Percentiles rank a stretch among this genome's conserved stretches.
Conservation (phyloP, 78 protist genomes). For the Planoprotostelium fungivorum region DNA sequence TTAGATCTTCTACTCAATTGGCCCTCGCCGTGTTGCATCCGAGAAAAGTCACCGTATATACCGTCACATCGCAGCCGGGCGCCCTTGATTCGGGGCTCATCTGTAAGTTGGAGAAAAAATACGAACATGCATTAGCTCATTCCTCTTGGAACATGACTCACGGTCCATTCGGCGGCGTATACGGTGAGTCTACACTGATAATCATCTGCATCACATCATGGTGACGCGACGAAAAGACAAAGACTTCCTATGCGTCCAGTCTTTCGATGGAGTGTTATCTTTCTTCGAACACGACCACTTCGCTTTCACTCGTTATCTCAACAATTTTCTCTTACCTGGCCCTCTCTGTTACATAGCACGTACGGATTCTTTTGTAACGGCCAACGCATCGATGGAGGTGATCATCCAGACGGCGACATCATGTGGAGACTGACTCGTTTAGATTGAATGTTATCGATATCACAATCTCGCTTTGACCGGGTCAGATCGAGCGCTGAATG, state of each 20-base stretch:
- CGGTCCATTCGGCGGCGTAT: conserved; percentile 37
- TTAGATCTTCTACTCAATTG: neutral
- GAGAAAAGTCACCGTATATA: conserved; percentile 15
- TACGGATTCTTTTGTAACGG: conserved; percentile 23
- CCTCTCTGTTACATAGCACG: conserved; percentile 24
- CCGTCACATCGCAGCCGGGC: neutral
- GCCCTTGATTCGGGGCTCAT: neutral
- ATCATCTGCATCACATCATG: neutral
- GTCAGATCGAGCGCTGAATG: neutral
- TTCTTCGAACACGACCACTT: conserved; percentile 27
- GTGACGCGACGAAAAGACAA: neutral
- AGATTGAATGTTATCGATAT: neutral
- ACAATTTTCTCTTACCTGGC: conserved; percentile 50
- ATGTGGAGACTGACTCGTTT: neutral
- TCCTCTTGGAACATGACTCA: conserved; percentile 8
- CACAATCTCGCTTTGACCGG: neutral
- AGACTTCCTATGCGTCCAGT: conserved; percentile 37
- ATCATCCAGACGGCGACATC: neutral
- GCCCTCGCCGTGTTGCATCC: conserved; percentile 62
- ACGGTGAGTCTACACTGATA: neutral
- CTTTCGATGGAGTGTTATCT: conserved; percentile 37
- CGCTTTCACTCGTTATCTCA: conserved; percentile 8
- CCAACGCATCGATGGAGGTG: conserved; percentile 31
- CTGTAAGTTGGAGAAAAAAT: neutral
- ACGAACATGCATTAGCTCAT: conserved; percentile 27